Percentiles rank a stretch among this genome's conserved stretches.
phyloP scores from a whole-genome alignment of 169 alveolate genomes.

The Besnoitia besnoiti region DNA sequence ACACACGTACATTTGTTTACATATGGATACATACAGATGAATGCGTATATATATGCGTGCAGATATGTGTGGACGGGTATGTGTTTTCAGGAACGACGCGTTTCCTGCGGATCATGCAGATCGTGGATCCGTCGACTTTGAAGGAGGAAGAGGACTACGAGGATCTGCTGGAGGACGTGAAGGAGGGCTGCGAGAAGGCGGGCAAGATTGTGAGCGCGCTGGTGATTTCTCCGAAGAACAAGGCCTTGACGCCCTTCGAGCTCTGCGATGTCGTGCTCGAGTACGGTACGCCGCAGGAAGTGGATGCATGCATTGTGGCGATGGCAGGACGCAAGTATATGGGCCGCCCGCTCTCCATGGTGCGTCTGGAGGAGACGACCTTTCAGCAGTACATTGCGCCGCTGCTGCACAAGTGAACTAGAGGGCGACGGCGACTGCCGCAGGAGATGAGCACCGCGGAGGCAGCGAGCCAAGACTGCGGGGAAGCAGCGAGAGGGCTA shows the following conservation, averaged over 20 bases:
- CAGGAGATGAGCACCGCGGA: background rate
- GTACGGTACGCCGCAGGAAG: slow-evolving; percentile 37
- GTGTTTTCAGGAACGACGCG: slow-evolving; percentile 54
- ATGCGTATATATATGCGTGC: background rate
- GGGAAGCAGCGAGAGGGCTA: no score
- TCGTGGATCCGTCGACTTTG: slow-evolving; percentile 53
- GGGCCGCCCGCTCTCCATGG: slow-evolving; percentile 53
- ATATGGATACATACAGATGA: background rate
- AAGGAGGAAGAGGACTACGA: slow-evolving; percentile 48
- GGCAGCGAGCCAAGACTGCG: background rate
- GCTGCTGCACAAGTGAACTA: background rate
- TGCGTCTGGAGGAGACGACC: slow-evolving; percentile 41
- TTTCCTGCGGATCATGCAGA: slow-evolving; percentile 54
- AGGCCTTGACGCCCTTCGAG: slow-evolving; percentile 50
- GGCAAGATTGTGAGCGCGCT: slow-evolving; percentile 40
- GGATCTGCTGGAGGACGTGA: slow-evolving; percentile 67
- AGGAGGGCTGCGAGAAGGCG: slow-evolving; percentile 47
- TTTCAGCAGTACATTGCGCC: slow-evolving; percentile 32
- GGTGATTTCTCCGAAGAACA: slow-evolving; percentile 50
- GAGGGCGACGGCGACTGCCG: background rate
- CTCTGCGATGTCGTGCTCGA: slow-evolving; percentile 62
- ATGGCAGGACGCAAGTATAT: slow-evolving; percentile 60
- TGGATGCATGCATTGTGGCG: slow-evolving; percentile 30
- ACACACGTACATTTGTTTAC: background rate
- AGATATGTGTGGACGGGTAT: background rate